Evolutionary conservation across 148 eudicot genomes (phyloP).

Genomic region (Heliosperma pusillum): DNA sequence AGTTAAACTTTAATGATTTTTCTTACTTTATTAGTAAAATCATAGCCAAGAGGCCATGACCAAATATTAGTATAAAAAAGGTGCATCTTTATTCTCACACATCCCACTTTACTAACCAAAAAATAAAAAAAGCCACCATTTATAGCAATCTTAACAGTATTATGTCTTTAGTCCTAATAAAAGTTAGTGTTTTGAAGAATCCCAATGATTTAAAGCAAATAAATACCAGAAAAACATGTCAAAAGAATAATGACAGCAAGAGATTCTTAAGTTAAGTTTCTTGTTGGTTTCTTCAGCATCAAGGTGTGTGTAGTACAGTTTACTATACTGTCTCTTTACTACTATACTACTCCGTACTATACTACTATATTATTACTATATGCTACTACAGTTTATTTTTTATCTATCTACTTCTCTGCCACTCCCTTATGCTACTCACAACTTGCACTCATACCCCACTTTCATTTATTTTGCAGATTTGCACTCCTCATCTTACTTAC

Average conservation of each 20-base stretch:
- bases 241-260: slow-evolving; percentile 18
- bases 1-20: too few species aligned
- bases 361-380: neutral
- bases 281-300: slow-evolving; percentile 18
- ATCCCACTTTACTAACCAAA: neutral
- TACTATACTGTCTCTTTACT: neutral
- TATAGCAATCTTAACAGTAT: neutral
- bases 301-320: neutral
- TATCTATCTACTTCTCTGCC: slow-evolving; percentile 11
- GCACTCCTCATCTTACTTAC: neutral
- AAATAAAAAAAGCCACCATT: neutral
- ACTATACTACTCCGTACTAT: neutral
- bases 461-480: slow-evolving; percentile 16
- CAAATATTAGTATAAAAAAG: neutral
- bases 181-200: neutral
- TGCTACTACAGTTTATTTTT: neutral
- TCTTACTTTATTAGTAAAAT: too few species aligned
- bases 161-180: neutral
- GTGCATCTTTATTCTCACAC: neutral
- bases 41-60: too few species aligned
- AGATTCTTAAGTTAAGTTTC: slow-evolving; percentile 18
- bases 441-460: slow-evolving; percentile 24
- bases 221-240: slow-evolving; percentile 17
- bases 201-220: slow-evolving; percentile 11
- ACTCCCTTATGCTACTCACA: slow-evolving; percentile 2